Percentiles rank a stretch among this genome's conserved stretches.
phyloP scores from a whole-genome alignment of 768 basidiomycete species.

The Tricholoma sp. region DNA sequence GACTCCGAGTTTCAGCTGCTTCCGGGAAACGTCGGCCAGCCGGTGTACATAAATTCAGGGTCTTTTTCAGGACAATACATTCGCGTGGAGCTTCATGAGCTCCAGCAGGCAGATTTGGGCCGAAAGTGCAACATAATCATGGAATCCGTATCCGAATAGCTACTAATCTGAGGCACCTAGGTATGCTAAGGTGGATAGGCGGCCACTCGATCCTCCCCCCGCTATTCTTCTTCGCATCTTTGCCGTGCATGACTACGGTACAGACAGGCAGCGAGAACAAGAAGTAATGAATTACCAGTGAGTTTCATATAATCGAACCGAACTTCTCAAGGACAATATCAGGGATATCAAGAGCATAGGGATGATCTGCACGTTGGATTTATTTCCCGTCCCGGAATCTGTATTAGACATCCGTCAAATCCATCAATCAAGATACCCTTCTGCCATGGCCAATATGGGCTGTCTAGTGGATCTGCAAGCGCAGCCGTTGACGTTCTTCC shows the following conservation, averaged over 20 bases:
- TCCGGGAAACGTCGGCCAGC: not conserved
- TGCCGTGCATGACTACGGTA: conserved; percentile 36
- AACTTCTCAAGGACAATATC: conserved; percentile 1
- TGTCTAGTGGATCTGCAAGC: not conserved
- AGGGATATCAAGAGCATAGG: conserved; percentile 54
- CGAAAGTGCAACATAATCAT: conserved; percentile 44
- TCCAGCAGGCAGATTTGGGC: conserved; percentile 64
- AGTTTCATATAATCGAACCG: conserved; percentile 10
- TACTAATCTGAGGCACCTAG: conserved; percentile 23
- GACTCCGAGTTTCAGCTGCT: not conserved
- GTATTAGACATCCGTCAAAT: conserved; percentile 4
- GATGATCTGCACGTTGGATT: conserved; percentile 65
- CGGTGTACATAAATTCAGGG: conserved; percentile 26
- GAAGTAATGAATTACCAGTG: conserved; percentile 52
- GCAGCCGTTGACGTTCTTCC: conserved; percentile 30
- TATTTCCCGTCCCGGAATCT: conserved; percentile 54
- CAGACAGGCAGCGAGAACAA: conserved; percentile 33
- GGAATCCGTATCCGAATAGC: conserved; percentile 3
- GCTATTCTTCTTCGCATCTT: conserved; percentile 47
- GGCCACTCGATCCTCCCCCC: conserved; percentile 68
- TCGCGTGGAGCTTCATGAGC: conserved; percentile 50
- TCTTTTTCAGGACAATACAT: conserved; percentile 46
- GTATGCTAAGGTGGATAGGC: conserved; percentile 56
- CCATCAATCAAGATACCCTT: conserved; percentile 1
- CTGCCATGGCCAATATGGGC: not conserved